A percentile compares a stretch with the other conserved stretches of the same genome.
phyloP scores from a whole-genome alignment of 2,329 filamentous ascomycete genomes.

The Periconia macrospinosa region DNA sequence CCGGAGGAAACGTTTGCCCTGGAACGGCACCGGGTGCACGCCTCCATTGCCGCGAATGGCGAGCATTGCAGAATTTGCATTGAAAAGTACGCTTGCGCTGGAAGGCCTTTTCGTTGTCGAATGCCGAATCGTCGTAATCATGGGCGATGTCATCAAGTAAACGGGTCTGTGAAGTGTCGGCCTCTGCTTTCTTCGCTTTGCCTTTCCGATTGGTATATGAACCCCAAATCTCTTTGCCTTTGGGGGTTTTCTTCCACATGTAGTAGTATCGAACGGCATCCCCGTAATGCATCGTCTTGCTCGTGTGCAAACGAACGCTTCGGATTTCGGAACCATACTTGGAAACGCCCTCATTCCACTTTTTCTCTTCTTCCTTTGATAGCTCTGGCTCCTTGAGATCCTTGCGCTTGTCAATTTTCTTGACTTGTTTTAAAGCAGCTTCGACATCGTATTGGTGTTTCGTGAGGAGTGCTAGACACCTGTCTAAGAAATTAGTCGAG shows the following conservation, averaged over 20 bases:
- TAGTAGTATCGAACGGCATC: constrained; percentile 94
- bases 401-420: constrained; percentile 66
- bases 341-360: constrained; percentile 86
- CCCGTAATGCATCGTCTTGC: constrained; percentile 73
- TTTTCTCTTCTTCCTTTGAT: constrained; percentile 76
- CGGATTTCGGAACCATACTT: constrained; percentile 92
- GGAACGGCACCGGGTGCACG: constrained; percentile 78
- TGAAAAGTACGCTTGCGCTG: constrained; percentile 81
- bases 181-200: constrained; percentile 73
- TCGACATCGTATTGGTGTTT: constrained; percentile 71
- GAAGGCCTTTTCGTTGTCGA: constrained; percentile 82
- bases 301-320: constrained; percentile 77
- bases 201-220: constrained; percentile 84
- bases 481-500: constrained; percentile 86
- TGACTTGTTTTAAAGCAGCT: constrained; percentile 70
- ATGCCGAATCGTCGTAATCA: constrained; percentile 91
- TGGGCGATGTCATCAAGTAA: constrained; percentile 91
- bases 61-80: constrained; percentile 89
- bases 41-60: constrained; percentile 84
- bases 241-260: constrained; percentile 93
- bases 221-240: constrained; percentile 86
- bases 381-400: constrained; percentile 85
- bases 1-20: constrained; percentile 68
- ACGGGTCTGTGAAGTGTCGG: constrained; percentile 62
- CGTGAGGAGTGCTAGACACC: constrained; percentile 74